Evolutionary conservation across 208 protist species (phyloP), one percentile per base, ranked within the genome.

Genomic region (Acanthamoeba polyphaga): DNA sequence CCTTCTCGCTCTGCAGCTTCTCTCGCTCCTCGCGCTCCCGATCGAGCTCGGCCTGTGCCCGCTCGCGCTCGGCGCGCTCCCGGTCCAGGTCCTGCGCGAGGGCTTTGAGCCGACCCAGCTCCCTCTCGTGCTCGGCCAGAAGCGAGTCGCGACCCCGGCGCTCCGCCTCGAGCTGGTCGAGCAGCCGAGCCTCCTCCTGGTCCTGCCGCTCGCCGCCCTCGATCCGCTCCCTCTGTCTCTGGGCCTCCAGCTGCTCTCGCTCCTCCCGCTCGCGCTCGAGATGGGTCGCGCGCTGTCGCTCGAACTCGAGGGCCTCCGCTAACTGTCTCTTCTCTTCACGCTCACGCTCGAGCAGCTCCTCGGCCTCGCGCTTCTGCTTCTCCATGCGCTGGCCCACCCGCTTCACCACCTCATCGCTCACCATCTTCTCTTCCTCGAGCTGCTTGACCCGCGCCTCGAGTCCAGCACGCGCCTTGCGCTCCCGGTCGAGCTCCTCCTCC

Each of bases 351-450:
- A 60, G 12, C 12, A 60, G 12, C 55, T 60, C 55, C 17, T 84
- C 74, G 43, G 8, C 7, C 74, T 84, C 74, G 12, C 43, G 9
- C 74, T 84, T 84, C 74, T 55, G 74, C 74, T 84, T 84, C 29
- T 84, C 74, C 74, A 84, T 84, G 38, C 74, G 74, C 34, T 84
- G 74, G 34, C 32, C 38, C 74, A 27, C 74, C n/a, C 74, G 74
- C 74, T 84, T 84, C 17, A 84, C 74, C 4, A 84, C 74, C 34
- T 84, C 74, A 29, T 84, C 74, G 74, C 43, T 84, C 17, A 87
- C 78, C 78, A 60, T 2, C 51, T 87, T 87, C 24, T 87, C 78
- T n/a, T 87, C 78, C 46, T 87, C 78, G 8, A 60, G 46, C 10
- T 87, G 49, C 46, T 38, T 51, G 24, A 87, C 15, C 19, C 78